Base-by-base conservation (phyloP, 2,329 filamentous ascomycete genomes). In the Colletotrichum navitas region DNA sequence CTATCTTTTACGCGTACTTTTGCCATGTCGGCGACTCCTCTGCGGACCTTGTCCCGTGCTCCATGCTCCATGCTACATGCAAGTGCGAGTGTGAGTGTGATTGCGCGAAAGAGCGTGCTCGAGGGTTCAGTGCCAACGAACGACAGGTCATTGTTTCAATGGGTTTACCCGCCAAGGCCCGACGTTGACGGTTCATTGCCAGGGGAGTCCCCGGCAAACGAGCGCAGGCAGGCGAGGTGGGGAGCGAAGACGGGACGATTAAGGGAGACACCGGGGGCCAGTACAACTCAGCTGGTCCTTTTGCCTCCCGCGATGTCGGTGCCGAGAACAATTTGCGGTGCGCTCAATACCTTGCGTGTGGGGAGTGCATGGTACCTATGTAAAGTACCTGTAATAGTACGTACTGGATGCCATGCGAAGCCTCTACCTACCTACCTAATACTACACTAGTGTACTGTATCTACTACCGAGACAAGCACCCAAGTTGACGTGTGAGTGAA, bases 241-340 rank as follows among this genome's bases (percentile, higher is more conserved):
- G 16, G 54, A 63, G 59, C 47, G 66, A 69, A 72, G 69, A 72
- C 26, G 69, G 64, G 66, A 64, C 49, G 65, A 64, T 52, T 72
- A 43, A 65, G 54, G 51, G 18, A n/a, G 26, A 43, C 18, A 39
- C 16, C 26, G 6, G 10, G 54, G 7, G n/a, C 12, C n/a, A 41
- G 32, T 32, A 14, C 21, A 47, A 39, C 36, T 45, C 16, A 47
- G 45, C 36, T 24, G 8, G 34, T 14, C 14, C 32, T 24, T 63
- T 63, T 54, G 63, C 63, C 63, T 66, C 16, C 36, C 34, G n/a
- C n/a, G 34, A 26, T 21, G 39, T 32, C 51, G 66, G 41, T 49
- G 67, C 67, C 47, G 67, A 66, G 47, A 54, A 34, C 29, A 54
- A 55, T 2, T 11, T 24, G 32, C 11, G 34, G 43, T 61, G 29